Base-by-base conservation (phyloP, 306 rosid genomes). In the Cyamopsis tetragonoloba region DNA sequence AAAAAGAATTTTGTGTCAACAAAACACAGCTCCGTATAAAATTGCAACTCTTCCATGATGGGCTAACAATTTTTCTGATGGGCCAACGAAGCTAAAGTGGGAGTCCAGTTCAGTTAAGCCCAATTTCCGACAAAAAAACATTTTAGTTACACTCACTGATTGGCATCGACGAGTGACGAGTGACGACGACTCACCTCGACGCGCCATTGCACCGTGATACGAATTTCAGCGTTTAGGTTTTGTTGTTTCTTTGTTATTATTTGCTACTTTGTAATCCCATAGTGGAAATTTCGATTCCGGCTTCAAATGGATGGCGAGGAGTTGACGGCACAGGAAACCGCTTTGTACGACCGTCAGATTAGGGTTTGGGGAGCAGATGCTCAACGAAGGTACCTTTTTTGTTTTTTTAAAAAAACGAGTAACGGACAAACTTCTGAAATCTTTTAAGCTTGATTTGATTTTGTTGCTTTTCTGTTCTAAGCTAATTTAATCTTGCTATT, bases 311-410 rank as follows among this genome's bases (percentile, higher is more conserved):
- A 86, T 76, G 73, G 96, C 30, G 99, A 90, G 73, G 85, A 90
- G 84, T 83, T 93, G 85, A 93, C 97, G 38, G 99, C 90, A 69
- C 96, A 90, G 66, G 97, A 90, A 80, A 93, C 99, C 12, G 97
- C 96, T 5, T 66, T 93, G 44, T 93, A 93, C 79, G 99, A 93
- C 51, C 99, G 97, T 58, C 99, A 93, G 53, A 93, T 90, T 86
- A 87, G 99, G 88, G 99, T 90, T 81, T 93, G 99, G 99, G 99
- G 99, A 6, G 97, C 95, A 28, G 97, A 91, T 79, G 95, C 99
- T n/a, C 99, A 93, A 70, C 77, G 96, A 73, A 90, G 99, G 99
- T 90, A 11, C 13, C 0, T 60, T 11, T 24, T 56, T 53, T n/a
- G 4, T 3, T 18, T 3, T 26, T 17, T 3, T 2, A 7, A 56